Evolutionary conservation across 257 asterid species (phyloP).

Genomic region (Mentha longifolia): DNA sequence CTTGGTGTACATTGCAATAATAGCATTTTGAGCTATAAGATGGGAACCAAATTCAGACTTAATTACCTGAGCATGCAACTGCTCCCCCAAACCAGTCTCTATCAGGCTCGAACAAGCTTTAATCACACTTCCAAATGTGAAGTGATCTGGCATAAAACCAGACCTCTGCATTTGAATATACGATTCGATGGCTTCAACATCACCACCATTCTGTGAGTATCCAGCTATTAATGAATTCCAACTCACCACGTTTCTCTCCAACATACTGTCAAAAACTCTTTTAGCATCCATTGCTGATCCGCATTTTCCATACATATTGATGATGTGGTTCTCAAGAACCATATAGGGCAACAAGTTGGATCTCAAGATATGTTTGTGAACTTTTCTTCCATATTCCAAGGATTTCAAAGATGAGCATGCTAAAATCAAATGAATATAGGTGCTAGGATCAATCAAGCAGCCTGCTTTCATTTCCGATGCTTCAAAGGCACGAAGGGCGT

Average conservation of each 20-base stretch:
- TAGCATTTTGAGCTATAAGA: conserved; percentile 68
- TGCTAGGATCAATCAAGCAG: conserved; percentile 47
- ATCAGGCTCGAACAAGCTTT: conserved; percentile 58
- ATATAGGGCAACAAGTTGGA: conserved; percentile 54
- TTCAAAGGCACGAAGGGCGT: conserved; percentile 59
- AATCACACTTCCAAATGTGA: conserved; percentile 69
- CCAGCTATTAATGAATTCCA: conserved; percentile 79
- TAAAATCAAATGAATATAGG: conserved; percentile 55
- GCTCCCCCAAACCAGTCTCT: conserved; percentile 51
- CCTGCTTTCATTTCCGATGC: conserved; percentile 39
- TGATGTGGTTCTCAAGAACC: conserved; percentile 69
- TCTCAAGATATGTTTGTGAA: conserved; percentile 51
- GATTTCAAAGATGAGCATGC: conserved; percentile 67
- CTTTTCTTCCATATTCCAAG: conserved; percentile 50
- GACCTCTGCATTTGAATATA: conserved; percentile 57
- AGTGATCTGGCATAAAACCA: conserved; percentile 61
- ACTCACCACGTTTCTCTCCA: conserved; percentile 63
- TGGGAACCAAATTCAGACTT: conserved; percentile 65
- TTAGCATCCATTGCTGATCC: conserved; percentile 61
- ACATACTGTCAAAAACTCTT: conserved; percentile 64
- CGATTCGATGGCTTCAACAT: conserved; percentile 55
- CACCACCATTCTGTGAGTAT: conserved; percentile 58
- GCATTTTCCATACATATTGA: conserved; percentile 83
- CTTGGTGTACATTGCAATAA: conserved; percentile 70
- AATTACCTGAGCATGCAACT: conserved; percentile 63